phyloP scores from a whole-genome alignment of 1,284 basidiomycete genomes.

The Apiotrichum gracile region DNA sequence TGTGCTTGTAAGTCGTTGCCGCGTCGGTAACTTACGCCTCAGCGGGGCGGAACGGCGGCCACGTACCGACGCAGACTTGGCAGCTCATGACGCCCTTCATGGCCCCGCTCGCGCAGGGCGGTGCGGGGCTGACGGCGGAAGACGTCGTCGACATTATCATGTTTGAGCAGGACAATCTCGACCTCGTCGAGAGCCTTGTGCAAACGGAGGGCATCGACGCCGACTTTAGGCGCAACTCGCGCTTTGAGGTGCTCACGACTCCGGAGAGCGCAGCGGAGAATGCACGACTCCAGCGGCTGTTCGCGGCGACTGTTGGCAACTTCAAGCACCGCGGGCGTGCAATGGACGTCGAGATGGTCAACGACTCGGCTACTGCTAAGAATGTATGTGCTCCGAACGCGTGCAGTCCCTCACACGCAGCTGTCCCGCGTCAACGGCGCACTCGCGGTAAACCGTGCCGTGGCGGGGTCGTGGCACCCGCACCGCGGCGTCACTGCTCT shows the following conservation, averaged over 20 bases:
- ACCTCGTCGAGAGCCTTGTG: conserved; percentile 59
- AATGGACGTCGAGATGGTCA: neutral
- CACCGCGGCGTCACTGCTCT: conserved; percentile 12
- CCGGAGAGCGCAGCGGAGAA: neutral
- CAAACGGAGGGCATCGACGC: conserved; percentile 24
- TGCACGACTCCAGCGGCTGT: neutral
- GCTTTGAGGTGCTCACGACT: conserved; percentile 18
- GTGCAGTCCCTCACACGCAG: neutral
- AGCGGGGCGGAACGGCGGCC: conserved; percentile 44
- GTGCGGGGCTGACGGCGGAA: conserved; percentile 42
- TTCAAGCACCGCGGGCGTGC: neutral
- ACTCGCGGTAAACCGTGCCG: neutral
- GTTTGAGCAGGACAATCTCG: conserved; percentile 59
- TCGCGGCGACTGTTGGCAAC: neutral
- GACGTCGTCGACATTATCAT: conserved; percentile 53
- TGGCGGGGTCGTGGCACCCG: conserved; percentile 12
- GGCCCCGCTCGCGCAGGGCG: conserved; percentile 25
- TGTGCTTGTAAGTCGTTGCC: conserved; percentile 29
- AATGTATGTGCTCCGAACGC: neutral
- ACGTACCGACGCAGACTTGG: conserved; percentile 31
- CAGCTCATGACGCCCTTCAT: conserved; percentile 14
- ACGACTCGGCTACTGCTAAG: neutral
- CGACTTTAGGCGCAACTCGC: conserved; percentile 22
- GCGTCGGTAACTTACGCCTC: neutral
- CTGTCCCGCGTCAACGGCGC: conserved; percentile 2